Base-by-base conservation (phyloP, 176 grass and related monocot genomes). In the Carex scoparia region DNA sequence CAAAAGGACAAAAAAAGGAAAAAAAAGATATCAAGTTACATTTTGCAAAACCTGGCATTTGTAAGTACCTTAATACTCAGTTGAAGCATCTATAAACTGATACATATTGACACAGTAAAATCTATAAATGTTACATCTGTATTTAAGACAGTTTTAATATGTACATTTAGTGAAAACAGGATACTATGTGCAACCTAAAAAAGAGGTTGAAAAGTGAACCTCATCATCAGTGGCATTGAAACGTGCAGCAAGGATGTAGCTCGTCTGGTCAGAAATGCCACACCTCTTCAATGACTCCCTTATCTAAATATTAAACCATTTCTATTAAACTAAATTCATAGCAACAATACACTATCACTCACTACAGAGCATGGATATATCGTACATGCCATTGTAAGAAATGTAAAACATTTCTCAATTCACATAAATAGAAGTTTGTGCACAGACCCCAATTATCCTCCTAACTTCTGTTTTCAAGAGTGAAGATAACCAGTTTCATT, bases 151-250 rank as follows among this genome's bases (percentile, higher is more conserved):
- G 6, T 48, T 48, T 4, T 72, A 72, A 42, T 35, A 72, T 58
- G 74, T 35, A 55, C 14, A 33, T 57, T 57, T 32, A 58, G 51
- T 58, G 48, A 31, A 57, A 79, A 58, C 49, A 55, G 48, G 28
- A 10, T 56, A 37, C 23, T 35, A 72, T 58, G 74, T 16, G 23
- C 53, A 79, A 79, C 15, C 8, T 78, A 31, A 57, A 61, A 55
- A 11, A 48, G 49, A 56, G 3, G 4, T 46, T 76, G 38, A 84
- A 68, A 63, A 79, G 16, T 49, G 13, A 81, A 99, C 97, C 97
- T 94, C 91, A 63, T 99, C 91, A 18, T 94, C 80, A 7, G 89
- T 92, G 81, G 91, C 91, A 94, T 89, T 87, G 83, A 99, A 99
- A 81, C 93, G 88, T 78, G 91, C 93, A 0, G 86, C 97, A 27